Percentiles rank a stretch among this genome's conserved stretches.
Conservation (phyloP, 257 asterid genomes). For the Verbascum thapsus region DNA sequence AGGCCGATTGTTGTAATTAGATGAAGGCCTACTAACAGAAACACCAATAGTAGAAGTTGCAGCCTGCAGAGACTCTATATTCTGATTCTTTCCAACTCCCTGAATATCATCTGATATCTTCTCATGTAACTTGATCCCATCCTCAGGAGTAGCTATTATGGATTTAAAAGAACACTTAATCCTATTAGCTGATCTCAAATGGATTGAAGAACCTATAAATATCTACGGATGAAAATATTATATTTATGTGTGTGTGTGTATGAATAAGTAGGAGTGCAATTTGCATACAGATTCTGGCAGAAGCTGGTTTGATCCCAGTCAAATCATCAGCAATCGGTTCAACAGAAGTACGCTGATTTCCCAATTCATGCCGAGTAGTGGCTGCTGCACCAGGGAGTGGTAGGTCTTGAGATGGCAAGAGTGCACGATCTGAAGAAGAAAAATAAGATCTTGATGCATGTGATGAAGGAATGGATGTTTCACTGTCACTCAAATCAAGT, state of each 20-base stretch:
- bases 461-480: constrained; percentile 23
- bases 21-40: constrained; percentile 54
- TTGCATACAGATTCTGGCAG: constrained; percentile 26
- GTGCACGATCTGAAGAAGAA: constrained; percentile 41
- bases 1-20: constrained; percentile 46
- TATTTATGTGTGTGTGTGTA: too few species aligned
- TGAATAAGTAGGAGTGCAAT: constrained; percentile 1
- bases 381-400: constrained; percentile 31
- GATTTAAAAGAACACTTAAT: constrained; percentile 15
- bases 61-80: constrained; percentile 35
- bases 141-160: constrained; percentile 32
- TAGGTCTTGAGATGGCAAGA: constrained; percentile 40
- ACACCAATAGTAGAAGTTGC: constrained; percentile 36
- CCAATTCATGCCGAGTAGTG: constrained; percentile 30
- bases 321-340: constrained; percentile 30
- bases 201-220: background rate
- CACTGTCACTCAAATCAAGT: constrained; percentile 21
- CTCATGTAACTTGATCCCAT: constrained; percentile 39
- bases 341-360: constrained; percentile 25
- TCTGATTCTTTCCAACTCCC: constrained; percentile 44
- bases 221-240: too few species aligned
- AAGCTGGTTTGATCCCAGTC: constrained; percentile 27
- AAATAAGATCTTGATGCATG: constrained; percentile 34
- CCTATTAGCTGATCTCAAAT: background rate
- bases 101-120: constrained; percentile 43